Evolutionary conservation across 345 rosid species (phyloP).

Genomic region (Gossypium bickii): DNA sequence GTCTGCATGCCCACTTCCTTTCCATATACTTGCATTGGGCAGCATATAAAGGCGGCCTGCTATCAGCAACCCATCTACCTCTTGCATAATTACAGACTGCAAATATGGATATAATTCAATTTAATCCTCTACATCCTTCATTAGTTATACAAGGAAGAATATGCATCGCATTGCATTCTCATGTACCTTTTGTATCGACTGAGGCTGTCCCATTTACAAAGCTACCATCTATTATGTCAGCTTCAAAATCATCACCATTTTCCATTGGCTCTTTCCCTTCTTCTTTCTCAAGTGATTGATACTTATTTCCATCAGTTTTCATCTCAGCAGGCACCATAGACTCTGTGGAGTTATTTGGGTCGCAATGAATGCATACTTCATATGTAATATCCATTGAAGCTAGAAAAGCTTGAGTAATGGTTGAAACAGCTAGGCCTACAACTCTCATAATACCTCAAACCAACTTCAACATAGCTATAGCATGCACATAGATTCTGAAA

Average conservation of each 20-base stretch:
- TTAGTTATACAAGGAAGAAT: neutral
- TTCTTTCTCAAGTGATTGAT: no score
- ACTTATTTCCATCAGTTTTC: neutral
- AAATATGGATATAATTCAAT: neutral
- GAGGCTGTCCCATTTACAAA: neutral
- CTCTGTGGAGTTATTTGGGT: neutral
- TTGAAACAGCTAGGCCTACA: no score
- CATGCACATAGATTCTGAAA: neutral
- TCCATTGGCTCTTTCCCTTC: neutral
- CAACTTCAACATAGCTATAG: neutral
- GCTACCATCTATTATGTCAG: neutral
- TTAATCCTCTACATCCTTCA: no score
- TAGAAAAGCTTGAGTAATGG: neutral
- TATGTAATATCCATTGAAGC: no score
- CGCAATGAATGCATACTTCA: neutral
- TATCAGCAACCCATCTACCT: constrained; percentile 63
- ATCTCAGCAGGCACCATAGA: neutral
- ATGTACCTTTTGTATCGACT: neutral
- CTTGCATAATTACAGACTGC: constrained; percentile 69
- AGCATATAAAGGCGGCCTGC: constrained; percentile 53
- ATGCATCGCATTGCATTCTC: neutral
- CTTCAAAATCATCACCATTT: neutral
- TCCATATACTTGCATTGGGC: constrained; percentile 66
- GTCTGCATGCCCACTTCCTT: constrained; percentile 66
- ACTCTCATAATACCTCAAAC: no score